Percentiles rank a stretch among this genome's conserved stretches.
phyloP scores from a whole-genome alignment of 2,329 filamentous ascomycete genomes.

The Cercospora berteroae region DNA sequence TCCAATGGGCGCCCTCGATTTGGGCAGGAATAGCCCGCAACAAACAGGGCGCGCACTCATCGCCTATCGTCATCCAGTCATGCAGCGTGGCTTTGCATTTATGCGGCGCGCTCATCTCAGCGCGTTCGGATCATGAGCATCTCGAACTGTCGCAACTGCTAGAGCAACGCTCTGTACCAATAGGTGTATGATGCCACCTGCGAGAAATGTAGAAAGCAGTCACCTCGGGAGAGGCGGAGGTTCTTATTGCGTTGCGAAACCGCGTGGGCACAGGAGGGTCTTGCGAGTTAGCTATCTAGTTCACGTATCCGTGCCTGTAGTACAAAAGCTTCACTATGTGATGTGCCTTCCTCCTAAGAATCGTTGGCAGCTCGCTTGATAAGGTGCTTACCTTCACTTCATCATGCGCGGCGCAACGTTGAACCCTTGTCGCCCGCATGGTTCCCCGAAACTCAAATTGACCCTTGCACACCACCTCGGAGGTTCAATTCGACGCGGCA shows the following conservation, averaged over 20 bases:
- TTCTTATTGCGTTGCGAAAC: neutral
- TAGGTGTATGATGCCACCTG: neutral
- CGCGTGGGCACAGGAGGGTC: neutral
- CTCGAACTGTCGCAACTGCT: neutral
- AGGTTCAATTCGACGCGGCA: neutral
- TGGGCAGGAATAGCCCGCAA: neutral
- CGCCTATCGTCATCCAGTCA: neutral
- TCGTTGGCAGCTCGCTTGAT: neutral
- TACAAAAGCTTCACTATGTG: neutral
- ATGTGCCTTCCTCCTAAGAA: neutral
- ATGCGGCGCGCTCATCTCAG: neutral
- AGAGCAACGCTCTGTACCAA: neutral
- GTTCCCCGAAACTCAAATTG: conserved; percentile 5
- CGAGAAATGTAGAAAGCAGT: neutral
- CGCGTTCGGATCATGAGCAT: neutral
- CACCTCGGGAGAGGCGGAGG: neutral
- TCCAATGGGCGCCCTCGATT: neutral
- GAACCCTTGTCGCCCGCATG: neutral
- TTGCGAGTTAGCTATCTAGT: neutral
- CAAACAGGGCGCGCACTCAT: neutral
- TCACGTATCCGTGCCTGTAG: neutral
- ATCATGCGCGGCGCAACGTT: neutral
- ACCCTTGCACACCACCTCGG: neutral
- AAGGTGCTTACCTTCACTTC: neutral
- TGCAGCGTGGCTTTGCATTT: neutral